Conservation (phyloP, 345 rosid species). For the Schrenkiella parvula region DNA sequence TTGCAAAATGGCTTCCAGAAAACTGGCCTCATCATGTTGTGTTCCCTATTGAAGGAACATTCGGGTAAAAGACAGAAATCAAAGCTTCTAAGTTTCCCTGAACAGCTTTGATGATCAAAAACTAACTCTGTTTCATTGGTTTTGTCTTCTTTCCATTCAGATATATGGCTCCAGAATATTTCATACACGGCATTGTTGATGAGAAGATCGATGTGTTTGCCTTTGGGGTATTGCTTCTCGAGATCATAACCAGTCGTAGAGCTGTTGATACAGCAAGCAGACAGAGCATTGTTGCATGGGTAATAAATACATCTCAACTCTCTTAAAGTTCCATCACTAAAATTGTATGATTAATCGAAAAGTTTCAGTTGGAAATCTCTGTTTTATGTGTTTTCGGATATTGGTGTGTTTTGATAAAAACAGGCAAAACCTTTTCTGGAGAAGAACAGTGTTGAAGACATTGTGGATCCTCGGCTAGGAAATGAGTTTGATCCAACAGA, state of each 20-base stretch:
- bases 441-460: constrained; percentile 35
- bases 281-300: constrained; percentile 88
- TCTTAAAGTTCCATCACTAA: too few species aligned
- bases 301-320: constrained; percentile 33
- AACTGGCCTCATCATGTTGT: constrained; percentile 85
- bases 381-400: neutral
- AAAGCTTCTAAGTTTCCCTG: neutral
- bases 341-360: too few species aligned
- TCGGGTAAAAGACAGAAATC: constrained; percentile 57
- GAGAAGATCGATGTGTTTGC: constrained; percentile 92
- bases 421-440: constrained; percentile 86
- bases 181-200: constrained; percentile 79
- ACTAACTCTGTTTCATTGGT: neutral
- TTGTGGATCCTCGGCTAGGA: constrained; percentile 62
- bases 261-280: constrained; percentile 66
- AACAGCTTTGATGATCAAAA: neutral
- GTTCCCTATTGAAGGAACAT: constrained; percentile 87
- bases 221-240: constrained; percentile 78
- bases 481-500: constrained; percentile 50
- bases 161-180: constrained; percentile 90
- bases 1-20: constrained; percentile 97
- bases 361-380: neutral
- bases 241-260: constrained; percentile 83
- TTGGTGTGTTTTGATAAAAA: neutral
- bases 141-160: constrained; percentile 32